These are phyloP conservation scores for Arthrobotrys entomopaga DNA, from an alignment of 2,329 filamentous ascomycete genomes.

Conservation along the genomic window DNA sequence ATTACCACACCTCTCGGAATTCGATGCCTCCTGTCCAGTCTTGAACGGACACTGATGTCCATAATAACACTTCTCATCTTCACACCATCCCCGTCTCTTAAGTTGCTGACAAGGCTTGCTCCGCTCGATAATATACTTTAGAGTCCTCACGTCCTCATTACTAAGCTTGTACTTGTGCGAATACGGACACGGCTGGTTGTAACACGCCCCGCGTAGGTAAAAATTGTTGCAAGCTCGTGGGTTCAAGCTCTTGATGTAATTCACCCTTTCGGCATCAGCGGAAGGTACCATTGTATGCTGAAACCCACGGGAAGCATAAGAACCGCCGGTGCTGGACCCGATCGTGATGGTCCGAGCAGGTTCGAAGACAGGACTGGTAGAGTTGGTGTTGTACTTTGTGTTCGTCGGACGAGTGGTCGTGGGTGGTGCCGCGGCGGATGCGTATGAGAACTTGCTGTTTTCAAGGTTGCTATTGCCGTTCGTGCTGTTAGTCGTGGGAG, in stretches of 20 bases:
- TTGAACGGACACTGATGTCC: conserved; percentile 53
- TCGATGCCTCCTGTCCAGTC: conserved; percentile 12
- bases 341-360: conserved; percentile 33
- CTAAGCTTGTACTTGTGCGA: conserved; percentile 51
- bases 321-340: conserved; percentile 4
- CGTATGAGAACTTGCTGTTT: conserved; percentile 37
- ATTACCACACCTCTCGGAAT: conserved; percentile 34
- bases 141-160: conserved; percentile 43
- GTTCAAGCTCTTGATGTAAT: conserved; percentile 50
- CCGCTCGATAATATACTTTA: conserved; percentile 52
- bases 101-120: conserved; percentile 50
- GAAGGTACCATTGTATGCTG: conserved; percentile 45
- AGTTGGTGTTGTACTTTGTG: conserved; percentile 38
- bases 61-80: conserved; percentile 55
- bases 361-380: conserved; percentile 26
- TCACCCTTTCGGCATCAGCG: conserved; percentile 41
- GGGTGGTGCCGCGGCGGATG: conserved; percentile 31
- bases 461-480: conserved; percentile 19
- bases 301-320: conserved; percentile 28
- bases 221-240: conserved; percentile 51
- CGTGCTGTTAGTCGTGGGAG: conserved; percentile 25
- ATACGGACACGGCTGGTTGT: conserved; percentile 42
- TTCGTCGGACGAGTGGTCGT: conserved; percentile 31
- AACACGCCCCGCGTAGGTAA: conserved; percentile 40
- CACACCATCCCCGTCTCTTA: conserved; percentile 45